Evolutionary conservation across 306 rosid species (phyloP).

Genomic region (Morella rubra): DNA sequence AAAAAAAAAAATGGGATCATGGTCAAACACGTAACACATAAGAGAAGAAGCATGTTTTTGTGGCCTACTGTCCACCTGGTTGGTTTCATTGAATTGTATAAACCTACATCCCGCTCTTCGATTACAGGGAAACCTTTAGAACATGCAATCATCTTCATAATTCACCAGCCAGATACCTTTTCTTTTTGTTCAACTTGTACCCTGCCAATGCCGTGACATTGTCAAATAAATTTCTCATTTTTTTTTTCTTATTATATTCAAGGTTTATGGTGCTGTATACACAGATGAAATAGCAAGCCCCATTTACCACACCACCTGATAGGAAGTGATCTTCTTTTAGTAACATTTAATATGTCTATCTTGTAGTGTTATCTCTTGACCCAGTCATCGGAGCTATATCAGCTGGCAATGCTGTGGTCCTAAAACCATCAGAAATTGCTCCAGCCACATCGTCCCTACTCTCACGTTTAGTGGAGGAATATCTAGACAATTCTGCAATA

Average conservation of each 20-base stretch:
- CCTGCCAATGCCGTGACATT: not conserved
- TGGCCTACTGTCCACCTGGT: not conserved
- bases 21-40: not conserved
- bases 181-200: not conserved
- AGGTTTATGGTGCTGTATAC: not conserved
- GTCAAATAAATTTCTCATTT: not conserved
- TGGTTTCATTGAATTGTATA: not conserved
- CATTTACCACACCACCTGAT: no score
- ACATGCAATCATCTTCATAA: not conserved
- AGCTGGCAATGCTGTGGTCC: slow-evolving; percentile 70
- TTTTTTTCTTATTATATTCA: not conserved
- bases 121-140: not conserved
- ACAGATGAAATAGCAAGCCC: not conserved
- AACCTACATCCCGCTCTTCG: not conserved
- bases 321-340: no score
- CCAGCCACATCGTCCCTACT: slow-evolving; percentile 70
- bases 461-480: slow-evolving; percentile 40
- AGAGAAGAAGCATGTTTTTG: not conserved
- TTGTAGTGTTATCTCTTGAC: slow-evolving; percentile 71
- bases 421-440: slow-evolving; percentile 81
- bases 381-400: slow-evolving; percentile 87
- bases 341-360: slow-evolving; percentile 10
- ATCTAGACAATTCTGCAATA: slow-evolving; percentile 60
- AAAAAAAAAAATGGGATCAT: not conserved
- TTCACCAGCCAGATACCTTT: not conserved